These are phyloP conservation scores for Krasilnikovozyma curviuscula DNA, from an alignment of 768 basidiomycete species.

Conservation along the genomic window DNA sequence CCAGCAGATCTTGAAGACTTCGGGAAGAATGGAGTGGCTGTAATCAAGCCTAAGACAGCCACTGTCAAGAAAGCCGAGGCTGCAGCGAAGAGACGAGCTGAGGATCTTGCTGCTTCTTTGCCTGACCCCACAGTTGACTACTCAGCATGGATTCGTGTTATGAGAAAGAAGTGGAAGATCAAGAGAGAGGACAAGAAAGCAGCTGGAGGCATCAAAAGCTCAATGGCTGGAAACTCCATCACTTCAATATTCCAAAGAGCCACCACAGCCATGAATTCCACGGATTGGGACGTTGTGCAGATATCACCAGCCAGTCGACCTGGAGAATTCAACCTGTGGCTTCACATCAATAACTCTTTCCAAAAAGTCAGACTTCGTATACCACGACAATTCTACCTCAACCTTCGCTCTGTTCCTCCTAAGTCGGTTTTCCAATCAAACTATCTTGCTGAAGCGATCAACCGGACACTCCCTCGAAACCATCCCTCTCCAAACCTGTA, in stretches of 20 bases:
- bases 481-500: slow-evolving; percentile 60
- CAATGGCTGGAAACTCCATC: slow-evolving; percentile 25
- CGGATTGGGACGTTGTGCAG: slow-evolving; percentile 83
- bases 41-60: slow-evolving; percentile 36
- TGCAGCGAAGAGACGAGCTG: slow-evolving; percentile 20
- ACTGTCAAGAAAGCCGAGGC: slow-evolving; percentile 33
- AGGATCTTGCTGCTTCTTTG: slow-evolving; percentile 17
- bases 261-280: slow-evolving; percentile 33
- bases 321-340: slow-evolving; percentile 76
- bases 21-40: slow-evolving; percentile 24
- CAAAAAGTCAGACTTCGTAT: slow-evolving; percentile 66
- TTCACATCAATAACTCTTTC: slow-evolving; percentile 59
- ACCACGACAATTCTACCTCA: slow-evolving; percentile 80
- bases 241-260: slow-evolving; percentile 56
- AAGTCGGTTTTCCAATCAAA: slow-evolving; percentile 48
- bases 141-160: slow-evolving; percentile 53
- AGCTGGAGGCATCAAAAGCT: slow-evolving; percentile 19
- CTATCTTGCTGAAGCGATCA: slow-evolving; percentile 54
- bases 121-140: slow-evolving; percentile 52
- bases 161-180: slow-evolving; percentile 59
- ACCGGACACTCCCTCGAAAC: slow-evolving; percentile 58
- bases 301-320: slow-evolving; percentile 48
- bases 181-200: slow-evolving; percentile 31
- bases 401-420: slow-evolving; percentile 37
- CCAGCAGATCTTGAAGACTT: slow-evolving; percentile 48